Base-by-base conservation (phyloP, 768 basidiomycete genomes). In the Termitomyces sp. region DNA sequence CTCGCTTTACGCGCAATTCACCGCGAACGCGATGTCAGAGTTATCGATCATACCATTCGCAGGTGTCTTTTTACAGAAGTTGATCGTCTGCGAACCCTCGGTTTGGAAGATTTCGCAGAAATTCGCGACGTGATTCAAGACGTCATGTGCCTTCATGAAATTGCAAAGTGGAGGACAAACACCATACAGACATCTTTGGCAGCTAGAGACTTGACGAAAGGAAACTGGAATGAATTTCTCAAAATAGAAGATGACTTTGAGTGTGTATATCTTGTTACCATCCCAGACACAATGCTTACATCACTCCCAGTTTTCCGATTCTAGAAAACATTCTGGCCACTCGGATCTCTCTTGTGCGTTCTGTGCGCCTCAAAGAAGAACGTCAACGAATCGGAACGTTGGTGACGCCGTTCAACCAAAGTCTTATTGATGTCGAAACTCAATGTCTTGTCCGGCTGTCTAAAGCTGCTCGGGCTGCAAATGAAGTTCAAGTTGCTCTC, bases 321-420 rank as follows among this genome's bases (percentile, higher is more conserved):
- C 75, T 91, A 13, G 94, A 98, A 68, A 82, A 79, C 40, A 81
- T 97, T 51, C 81, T 94, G 71, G 88, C 93, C 3, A 93, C 91
- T 2, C 87, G 93, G 4, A 79, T 90, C 7, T 91, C 92, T 3
- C 81, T 97, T n/a, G 73, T 97, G 16, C 88, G 85, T 12, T 90
- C 93, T 9, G 78, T 79, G 3, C 77, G 86, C 55, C 79, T 85
- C 63, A 84, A 84, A 65, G 92, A 95, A 69, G 84, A 89, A 63
- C 85, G 86, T 20, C 83, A 85, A 62, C 87, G 88, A 67, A 87
- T 96, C 28, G 94, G 94, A n/a, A 79, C 81, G 33, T 70, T 92
- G 66, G 67, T 78, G 6, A 82, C 86, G 0, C 84, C 86, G 0
- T 82, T 87, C 58, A 71, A 80, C 7, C 72, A 71, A 12, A 68